Base-by-base conservation (phyloP, 2,329 filamentous ascomycete genomes). In the Aspergillus viridinutans region DNA sequence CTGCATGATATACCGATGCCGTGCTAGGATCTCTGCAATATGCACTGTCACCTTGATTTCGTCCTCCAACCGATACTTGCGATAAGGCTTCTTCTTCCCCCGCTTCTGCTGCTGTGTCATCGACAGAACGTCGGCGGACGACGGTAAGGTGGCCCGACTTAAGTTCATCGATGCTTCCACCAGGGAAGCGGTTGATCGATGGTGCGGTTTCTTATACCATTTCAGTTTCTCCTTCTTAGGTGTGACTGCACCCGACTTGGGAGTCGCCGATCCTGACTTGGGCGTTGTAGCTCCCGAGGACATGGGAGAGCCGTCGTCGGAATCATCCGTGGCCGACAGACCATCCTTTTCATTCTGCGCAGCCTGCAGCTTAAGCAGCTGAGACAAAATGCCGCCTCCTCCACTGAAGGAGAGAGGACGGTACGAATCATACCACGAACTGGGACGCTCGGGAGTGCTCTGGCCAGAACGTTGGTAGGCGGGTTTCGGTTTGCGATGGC, bases 1-100 rank as follows among this genome's bases (percentile, higher is more conserved):
- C 73, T 90, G 92, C 59, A 92, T 81, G 17, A 97, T 82, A 70
- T 95, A 96, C 49, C 85, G 84, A 65, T 96, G 92, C 1, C 92
- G 84, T 49, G 87, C 85, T 23, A 96, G 81, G 20, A 89, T 92
- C 59, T 84, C 82, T n/a, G 82, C 83, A 58, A 87, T 81, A 67
- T 86, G 83, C 4, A 83, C 77, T 3, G 81, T 84, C 59, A 85
- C 83, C 53, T 78, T 76, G 58, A 82, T 80, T 59, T 84, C 78
- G 23, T 84, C 77, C 48, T 73, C 69, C 17, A 70, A 56, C 9
- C 64, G 66, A 10, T 63, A 63, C 52, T 66, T 68, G 51, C 59
- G 32, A n/a, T 25, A 28, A 3, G 9, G 9, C 54, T 66, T 69
- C 61, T 56, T 67, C 61, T 38, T 58, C 32, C 47, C 59, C 52